These are phyloP conservation scores for Butyriboletus loyo DNA, from an alignment of 768 basidiomycete genomes.

Conservation along the genomic window DNA sequence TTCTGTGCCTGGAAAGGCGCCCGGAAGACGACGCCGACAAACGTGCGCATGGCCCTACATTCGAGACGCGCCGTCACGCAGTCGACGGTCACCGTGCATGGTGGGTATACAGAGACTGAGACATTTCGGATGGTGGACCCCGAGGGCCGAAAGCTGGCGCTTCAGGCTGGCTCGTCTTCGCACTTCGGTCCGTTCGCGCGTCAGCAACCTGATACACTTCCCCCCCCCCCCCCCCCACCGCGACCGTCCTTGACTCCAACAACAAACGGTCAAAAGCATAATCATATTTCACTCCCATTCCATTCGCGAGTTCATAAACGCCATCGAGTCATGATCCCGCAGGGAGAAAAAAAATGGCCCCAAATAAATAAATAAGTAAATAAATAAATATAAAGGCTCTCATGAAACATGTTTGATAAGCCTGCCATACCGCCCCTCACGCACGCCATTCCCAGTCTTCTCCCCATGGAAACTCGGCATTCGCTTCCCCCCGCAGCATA, in stretches of 20 bases:
- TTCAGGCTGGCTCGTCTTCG: neutral
- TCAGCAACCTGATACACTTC: neutral
- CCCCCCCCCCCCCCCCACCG: too few species aligned
- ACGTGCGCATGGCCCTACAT: neutral
- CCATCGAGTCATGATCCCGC: neutral
- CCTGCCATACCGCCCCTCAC: neutral
- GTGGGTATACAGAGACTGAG: neutral
- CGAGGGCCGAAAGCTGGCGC: neutral
- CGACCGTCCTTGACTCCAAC: neutral
- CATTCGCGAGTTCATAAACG: neutral
- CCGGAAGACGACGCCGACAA: neutral
- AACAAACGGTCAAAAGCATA: neutral
- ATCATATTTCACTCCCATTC: neutral
- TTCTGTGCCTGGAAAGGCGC: neutral
- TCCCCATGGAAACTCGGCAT: neutral
- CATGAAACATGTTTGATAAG: constrained; percentile 1
- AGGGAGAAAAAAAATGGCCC: neutral
- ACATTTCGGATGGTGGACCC: neutral
- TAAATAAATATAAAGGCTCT: neutral
- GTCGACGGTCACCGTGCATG: neutral
- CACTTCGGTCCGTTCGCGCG: neutral
- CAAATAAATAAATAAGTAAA: neutral
- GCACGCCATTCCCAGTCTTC: neutral
- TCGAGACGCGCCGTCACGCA: neutral
- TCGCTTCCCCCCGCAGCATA: neutral